Evolutionary conservation across 2,329 filamentous ascomycete species (phyloP).

Genomic region (Apiospora pterosperma): DNA sequence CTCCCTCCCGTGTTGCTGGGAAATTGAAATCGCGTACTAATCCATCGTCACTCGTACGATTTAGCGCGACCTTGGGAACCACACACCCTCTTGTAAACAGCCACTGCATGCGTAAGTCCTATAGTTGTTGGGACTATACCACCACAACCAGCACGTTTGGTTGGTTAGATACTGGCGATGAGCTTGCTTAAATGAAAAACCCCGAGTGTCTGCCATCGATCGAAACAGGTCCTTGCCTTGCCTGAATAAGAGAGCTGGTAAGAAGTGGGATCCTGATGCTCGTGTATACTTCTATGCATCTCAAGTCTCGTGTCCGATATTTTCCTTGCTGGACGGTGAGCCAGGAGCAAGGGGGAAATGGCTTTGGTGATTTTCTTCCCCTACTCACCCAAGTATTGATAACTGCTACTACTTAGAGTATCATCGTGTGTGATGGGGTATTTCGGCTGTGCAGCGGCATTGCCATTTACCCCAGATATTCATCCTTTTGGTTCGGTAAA

Average conservation of each 20-base stretch:
- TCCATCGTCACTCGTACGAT: not conserved
- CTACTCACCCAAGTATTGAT: not conserved
- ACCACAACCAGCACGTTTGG: not conserved
- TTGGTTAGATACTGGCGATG: not conserved
- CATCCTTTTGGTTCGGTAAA: not conserved
- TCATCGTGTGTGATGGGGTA: not conserved
- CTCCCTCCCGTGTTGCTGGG: not conserved
- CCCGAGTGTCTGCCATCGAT: not conserved
- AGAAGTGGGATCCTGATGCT: not conserved
- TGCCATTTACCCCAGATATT: not conserved
- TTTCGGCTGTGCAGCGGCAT: not conserved
- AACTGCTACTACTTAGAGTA: not conserved
- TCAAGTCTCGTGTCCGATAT: too few species aligned
- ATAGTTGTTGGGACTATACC: not conserved
- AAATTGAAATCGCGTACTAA: not conserved
- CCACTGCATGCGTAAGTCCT: not conserved
- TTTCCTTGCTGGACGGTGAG: not conserved
- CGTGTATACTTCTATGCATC: not conserved
- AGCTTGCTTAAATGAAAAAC: not conserved
- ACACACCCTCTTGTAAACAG: not conserved
- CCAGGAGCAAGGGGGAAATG: too few species aligned
- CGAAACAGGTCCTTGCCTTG: not conserved
- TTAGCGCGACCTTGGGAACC: too few species aligned
- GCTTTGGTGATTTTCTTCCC: not conserved
- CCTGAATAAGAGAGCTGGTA: not conserved